Percentiles rank a stretch among this genome's conserved stretches.
Evolutionary conservation across 306 rosid species (phyloP).

Genomic region (Geum urbanum): DNA sequence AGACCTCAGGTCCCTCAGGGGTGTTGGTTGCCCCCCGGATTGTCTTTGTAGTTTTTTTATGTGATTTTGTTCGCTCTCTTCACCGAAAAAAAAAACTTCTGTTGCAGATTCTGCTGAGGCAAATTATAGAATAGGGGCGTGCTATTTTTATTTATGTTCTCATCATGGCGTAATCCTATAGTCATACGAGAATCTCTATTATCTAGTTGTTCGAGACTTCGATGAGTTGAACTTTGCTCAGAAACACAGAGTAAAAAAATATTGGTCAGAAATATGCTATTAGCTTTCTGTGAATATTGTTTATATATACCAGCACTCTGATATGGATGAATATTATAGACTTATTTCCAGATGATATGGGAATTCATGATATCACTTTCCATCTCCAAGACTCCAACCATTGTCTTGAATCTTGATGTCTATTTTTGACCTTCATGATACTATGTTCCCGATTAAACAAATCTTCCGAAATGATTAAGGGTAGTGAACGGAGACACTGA

Average conservation of each 20-base stretch:
- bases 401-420: not conserved
- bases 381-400: not conserved
- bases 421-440: conserved; percentile 9
- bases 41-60: no score
- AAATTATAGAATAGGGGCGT: not conserved
- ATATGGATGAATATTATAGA: not conserved
- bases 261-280: not conserved
- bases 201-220: not conserved
- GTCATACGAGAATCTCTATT: not conserved
- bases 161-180: not conserved
- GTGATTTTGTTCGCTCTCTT: no score
- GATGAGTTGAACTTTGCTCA: not conserved
- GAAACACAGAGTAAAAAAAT: not conserved
- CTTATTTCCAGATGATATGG: not conserved
- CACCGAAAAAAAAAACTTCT: no score
- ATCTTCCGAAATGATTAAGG: not conserved
- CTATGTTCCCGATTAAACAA: not conserved
- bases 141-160: not conserved
- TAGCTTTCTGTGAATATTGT: not conserved
- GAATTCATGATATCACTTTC: conserved; percentile 17
- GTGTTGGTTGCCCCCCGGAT: no score
- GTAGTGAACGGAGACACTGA: conserved; percentile 8
- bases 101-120: no score
- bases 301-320: not conserved
- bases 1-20: no score